Evolutionary conservation across 2,329 filamentous ascomycete genomes (phyloP), one percentile per base, ranked within the genome.

Genomic region (Verticillium albo-atrum): DNA sequence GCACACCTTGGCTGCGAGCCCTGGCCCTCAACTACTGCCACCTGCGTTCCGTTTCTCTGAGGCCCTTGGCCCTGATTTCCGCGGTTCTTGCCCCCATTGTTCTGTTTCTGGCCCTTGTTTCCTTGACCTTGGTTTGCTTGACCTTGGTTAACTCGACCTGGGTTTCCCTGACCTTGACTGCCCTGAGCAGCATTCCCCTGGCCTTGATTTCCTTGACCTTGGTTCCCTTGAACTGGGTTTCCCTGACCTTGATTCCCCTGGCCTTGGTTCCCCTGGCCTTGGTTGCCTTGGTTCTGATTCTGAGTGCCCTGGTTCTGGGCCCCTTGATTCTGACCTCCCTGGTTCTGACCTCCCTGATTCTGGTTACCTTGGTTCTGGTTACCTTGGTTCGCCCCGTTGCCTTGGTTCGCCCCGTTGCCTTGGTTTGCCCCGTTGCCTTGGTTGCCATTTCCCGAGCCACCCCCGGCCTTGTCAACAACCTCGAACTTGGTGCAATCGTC

Each of bases 401-500:
- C 34, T n/a, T 37, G 34, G 34, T 54, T 17, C 14, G 17, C 37
- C 7, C n/a, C 14, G 34, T 14, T 17, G 10, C 34, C 34, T 17
- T 14, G 34, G 34, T 37, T 37, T 23, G 17, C 17, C 12, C n/a
- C 7, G 23, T 17, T 42, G 2, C 6, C 42, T 54, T 34, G n/a
- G 27, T 60, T 30, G 25, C 9, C 34, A 12, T 42, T 53, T 10
- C 50, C 32, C 47, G 23, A 37, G 42, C 32, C 55, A 6, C 26
- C 53, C 14, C 32, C 54, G 9, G 20, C 17, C 2, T 32, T 32
- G 30, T 14, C 30, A 10, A 20, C 23, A 55, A 83, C 78, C 54
- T 73, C 76, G 67, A 83, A 83, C 60, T 76, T 75, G 25, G 74
- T 72, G 64, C 81, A 83, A 63, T 83, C 81, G 65, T 84, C 81